A percentile compares a stretch with the other conserved stretches of the same genome.
Evolutionary conservation across 768 basidiomycete species (phyloP).

Genomic region (Kondoa malvinella): DNA sequence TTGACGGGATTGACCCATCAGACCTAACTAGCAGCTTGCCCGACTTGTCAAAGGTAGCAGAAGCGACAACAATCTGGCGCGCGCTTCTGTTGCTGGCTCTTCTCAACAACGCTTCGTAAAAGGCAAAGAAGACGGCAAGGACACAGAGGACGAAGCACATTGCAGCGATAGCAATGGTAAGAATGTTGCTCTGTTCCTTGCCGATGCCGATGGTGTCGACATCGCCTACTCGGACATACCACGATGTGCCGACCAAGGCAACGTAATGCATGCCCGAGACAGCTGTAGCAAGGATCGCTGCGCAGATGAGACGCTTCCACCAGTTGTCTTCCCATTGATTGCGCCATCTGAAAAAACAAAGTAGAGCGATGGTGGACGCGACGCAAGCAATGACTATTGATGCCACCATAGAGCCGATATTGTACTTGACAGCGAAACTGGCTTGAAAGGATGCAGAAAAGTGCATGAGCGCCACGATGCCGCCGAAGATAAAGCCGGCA

Average conservation of each 20-base stretch:
- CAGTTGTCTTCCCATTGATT: constrained; percentile 32
- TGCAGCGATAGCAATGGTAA: constrained; percentile 30
- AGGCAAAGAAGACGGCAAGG: constrained; percentile 27
- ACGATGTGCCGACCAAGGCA: neutral
- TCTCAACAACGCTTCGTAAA: constrained; percentile 24
- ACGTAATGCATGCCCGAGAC: constrained; percentile 34
- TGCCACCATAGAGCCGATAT: constrained; percentile 30
- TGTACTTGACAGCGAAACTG: constrained; percentile 2
- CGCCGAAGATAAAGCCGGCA: constrained; percentile 29
- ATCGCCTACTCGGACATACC: constrained; percentile 1
- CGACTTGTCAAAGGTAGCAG: constrained; percentile 30
- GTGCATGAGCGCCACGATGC: constrained; percentile 32
- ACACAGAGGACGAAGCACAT: constrained; percentile 32
- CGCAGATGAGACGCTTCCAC: constrained; percentile 29
- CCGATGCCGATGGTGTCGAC: constrained; percentile 20
- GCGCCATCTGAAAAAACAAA: constrained; percentile 31
- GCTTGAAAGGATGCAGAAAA: constrained; percentile 31
- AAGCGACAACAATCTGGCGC: constrained; percentile 31
- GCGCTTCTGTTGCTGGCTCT: constrained; percentile 26
- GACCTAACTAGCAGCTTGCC: constrained; percentile 31
- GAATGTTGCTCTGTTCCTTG: neutral
- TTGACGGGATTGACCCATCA: constrained; percentile 32
- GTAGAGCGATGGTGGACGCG: constrained; percentile 31
- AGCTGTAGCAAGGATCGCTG: constrained; percentile 29
- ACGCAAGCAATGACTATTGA: constrained; percentile 31